Evolutionary conservation across 2,329 filamentous ascomycete genomes (phyloP).

Genomic region (Cytospora paraplurivora): DNA sequence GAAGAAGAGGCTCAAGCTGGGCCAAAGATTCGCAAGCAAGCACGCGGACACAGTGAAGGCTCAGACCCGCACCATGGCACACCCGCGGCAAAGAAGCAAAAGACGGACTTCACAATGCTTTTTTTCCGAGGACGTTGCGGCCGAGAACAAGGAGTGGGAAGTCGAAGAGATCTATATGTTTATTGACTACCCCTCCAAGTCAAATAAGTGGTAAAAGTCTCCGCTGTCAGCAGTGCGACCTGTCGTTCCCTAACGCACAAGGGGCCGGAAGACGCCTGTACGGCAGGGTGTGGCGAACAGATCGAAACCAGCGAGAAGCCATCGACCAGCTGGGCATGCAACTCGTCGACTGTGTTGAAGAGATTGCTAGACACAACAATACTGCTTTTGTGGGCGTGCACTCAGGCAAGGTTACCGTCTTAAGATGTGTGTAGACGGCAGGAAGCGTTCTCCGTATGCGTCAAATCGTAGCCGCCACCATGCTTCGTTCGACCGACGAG

Average conservation of each 20-base stretch:
- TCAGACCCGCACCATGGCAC: background rate
- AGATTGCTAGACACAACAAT: background rate
- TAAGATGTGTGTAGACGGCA: background rate
- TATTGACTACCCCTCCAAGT: background rate
- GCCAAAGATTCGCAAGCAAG: background rate
- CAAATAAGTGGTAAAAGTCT: background rate
- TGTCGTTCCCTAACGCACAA: no score
- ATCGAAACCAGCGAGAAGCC: background rate
- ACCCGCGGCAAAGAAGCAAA: conserved; percentile 4
- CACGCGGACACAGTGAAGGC: background rate
- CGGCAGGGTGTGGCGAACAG: background rate
- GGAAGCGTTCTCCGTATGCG: background rate
- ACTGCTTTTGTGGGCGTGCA: background rate
- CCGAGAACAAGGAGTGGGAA: background rate
- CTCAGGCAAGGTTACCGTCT: background rate
- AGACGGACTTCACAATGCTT: background rate
- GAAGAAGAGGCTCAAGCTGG: background rate
- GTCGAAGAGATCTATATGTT: background rate
- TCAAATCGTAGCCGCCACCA: background rate
- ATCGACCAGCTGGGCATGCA: background rate
- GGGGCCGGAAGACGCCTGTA: background rate
- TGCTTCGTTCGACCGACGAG: background rate
- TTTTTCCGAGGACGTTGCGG: background rate
- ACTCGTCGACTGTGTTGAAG: background rate
- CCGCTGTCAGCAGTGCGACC: background rate